phyloP scores from a whole-genome alignment of 1,139 yeast species.

The Geotrichum fermentans region DNA sequence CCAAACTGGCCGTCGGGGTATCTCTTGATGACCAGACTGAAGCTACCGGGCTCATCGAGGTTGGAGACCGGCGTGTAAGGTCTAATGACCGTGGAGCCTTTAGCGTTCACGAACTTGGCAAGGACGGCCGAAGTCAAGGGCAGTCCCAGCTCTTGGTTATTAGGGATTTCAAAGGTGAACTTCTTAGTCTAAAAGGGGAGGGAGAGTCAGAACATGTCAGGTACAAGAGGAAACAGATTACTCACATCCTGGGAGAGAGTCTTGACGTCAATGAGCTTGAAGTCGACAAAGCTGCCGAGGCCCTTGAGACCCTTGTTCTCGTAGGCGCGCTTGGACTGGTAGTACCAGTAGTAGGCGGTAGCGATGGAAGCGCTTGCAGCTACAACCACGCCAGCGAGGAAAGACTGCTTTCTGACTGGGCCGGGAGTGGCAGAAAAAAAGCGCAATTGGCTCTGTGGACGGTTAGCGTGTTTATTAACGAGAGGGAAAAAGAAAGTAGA shows the following conservation, averaged over 20 bases:
- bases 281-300: slow-evolving; percentile 18
- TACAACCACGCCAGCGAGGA: slow-evolving; percentile 2
- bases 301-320: slow-evolving; percentile 16
- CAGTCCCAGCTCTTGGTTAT: slow-evolving; percentile 72
- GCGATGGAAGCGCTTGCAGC: slow-evolving; percentile 6
- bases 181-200: slow-evolving; percentile 50
- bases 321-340: slow-evolving; percentile 6
- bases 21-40: slow-evolving; percentile 78
- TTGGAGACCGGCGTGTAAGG: slow-evolving; percentile 94
- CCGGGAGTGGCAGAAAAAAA: neutral
- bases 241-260: slow-evolving; percentile 46
- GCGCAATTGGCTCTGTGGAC: neutral
- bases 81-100: slow-evolving; percentile 86
- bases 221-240: neutral
- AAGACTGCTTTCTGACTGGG: neutral
- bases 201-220: neutral
- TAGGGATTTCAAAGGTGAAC: slow-evolving; percentile 67
- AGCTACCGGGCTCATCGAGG: slow-evolving; percentile 60
- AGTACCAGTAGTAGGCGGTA: slow-evolving; percentile 9
- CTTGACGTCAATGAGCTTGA: slow-evolving; percentile 47
- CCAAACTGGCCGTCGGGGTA: slow-evolving; percentile 85
- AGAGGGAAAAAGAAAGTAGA: neutral
- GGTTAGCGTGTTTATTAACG: neutral
- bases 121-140: slow-evolving; percentile 73
- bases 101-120: slow-evolving; percentile 68